Base-by-base conservation (phyloP, 2,329 filamentous ascomycete genomes). In the Incumbomyces delicatus region DNA sequence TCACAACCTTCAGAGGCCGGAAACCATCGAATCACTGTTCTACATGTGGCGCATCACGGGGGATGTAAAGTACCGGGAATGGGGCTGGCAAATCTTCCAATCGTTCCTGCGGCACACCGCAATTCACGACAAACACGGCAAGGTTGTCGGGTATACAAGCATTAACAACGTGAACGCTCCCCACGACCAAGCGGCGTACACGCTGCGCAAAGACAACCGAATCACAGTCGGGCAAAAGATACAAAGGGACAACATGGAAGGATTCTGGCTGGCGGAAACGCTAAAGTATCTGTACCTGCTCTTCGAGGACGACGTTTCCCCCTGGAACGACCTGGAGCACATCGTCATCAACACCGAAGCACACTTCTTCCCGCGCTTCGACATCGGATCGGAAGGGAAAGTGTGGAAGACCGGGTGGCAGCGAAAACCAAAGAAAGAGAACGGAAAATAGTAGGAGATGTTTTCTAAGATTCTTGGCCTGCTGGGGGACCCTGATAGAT, bases 21-120 rank as follows among this genome's bases (percentile, higher is more conserved):
- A 98, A 70, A 95, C 92, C 0, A 82, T 95, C n/a, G 92, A 98
- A 69, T 89, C 82, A 50, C 70, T 98, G 51, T 89, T 98, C 60
- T 95, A 96, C 70, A 94, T 98, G 88, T 98, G 90, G 85, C 83
- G 92, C 52, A 94, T 98, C 64, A 98, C 92, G 1, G 87, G 85
- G 20, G 89, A 98, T 52, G 72, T 78, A 33, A 83, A 80, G 54
- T 98, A 98, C 66, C 79, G 92, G 20, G 81, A 95, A 59, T 96
- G 90, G 90, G 92, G 92, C 12, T 98, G 92, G 92, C 83, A 95
- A 57, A 96, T 98, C 82, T 98, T 98, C 70, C 81, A 87, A 63
- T 81, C 83, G 1, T 98, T 98, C 62, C 74, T 90, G 65, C 83
- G 87, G 59, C 77, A 95, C 65, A 94, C 87, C 1, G 79, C 84